Percentiles rank a stretch among this genome's conserved stretches.
These are phyloP conservation scores for Lolium multiflorum DNA, from an alignment of 176 grass and related monocot species.

Conservation along the genomic window DNA sequence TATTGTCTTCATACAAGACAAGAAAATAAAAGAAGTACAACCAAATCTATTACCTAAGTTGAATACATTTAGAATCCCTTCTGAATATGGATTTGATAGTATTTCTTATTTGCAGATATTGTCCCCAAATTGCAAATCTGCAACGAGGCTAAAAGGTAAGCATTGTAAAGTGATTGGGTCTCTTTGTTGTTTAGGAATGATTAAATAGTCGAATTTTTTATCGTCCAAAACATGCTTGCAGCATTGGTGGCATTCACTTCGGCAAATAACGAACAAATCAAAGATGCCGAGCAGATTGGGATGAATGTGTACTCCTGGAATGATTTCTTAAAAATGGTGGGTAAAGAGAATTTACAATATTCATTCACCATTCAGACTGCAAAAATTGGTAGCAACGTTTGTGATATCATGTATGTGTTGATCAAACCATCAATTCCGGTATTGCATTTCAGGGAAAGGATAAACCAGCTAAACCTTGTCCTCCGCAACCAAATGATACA, in stretches of 20 bases:
- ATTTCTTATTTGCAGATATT: constrained; percentile 55
- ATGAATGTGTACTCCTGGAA: constrained; percentile 80
- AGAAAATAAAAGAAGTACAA: constrained; percentile 89
- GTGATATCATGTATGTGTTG: constrained; percentile 32
- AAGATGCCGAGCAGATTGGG: constrained; percentile 49
- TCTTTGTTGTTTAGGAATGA: constrained; percentile 19
- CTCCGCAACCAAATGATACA: constrained; percentile 70
- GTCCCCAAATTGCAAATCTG: constrained; percentile 59
- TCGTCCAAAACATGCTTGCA: constrained; percentile 46
- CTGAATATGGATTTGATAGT: constrained; percentile 2
- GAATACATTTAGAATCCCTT: background rate
- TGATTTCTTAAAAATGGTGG: constrained; percentile 78
- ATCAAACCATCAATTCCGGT: constrained; percentile 31
- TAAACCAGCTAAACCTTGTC: constrained; percentile 57
- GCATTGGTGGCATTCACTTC: constrained; percentile 80
- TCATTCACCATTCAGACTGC: constrained; percentile 28
- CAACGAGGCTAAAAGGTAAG: constrained; percentile 71
- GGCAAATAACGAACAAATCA: constrained; percentile 61
- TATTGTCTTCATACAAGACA: constrained; percentile 85
- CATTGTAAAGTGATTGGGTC: background rate
- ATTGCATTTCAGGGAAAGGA: constrained; percentile 75
- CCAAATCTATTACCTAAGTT: constrained; percentile 5
- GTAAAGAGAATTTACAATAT: constrained; percentile 32
- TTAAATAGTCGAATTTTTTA: background rate
- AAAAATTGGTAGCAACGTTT: constrained; percentile 20